phyloP scores from a whole-genome alignment of 2,329 filamentous ascomycete species.

The Phoma herbarum region DNA sequence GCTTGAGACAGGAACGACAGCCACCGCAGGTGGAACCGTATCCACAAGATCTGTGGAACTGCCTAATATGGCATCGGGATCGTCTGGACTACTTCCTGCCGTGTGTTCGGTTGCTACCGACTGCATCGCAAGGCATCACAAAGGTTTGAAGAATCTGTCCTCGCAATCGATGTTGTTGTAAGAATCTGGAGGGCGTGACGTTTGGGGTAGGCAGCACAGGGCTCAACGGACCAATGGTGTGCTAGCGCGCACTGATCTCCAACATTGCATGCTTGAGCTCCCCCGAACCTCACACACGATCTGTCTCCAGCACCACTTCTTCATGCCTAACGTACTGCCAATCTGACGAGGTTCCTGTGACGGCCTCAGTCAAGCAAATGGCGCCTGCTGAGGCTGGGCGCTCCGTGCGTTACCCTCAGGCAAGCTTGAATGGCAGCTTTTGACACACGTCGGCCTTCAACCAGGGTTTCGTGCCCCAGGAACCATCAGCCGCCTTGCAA shows the following conservation, averaged over 20 bases:
- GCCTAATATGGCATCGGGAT: conserved; percentile 26
- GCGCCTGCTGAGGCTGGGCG: conserved; percentile 37
- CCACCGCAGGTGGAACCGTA: conserved; percentile 20
- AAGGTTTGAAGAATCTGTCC: conserved; percentile 42
- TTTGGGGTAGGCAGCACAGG: conserved; percentile 27
- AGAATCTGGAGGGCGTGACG: conserved; percentile 24
- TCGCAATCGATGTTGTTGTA: conserved; percentile 36
- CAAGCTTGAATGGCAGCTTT: conserved; percentile 39
- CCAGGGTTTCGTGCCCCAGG: conserved; percentile 52
- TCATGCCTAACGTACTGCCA: conserved; percentile 45
- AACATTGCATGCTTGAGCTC: conserved; percentile 39
- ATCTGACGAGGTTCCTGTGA: conserved; percentile 34
- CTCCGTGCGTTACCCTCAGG: conserved; percentile 40
- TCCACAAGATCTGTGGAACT: conserved; percentile 22
- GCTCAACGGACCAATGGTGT: conserved; percentile 19
- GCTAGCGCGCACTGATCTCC: conserved; percentile 34
- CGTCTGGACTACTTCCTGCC: conserved; percentile 34
- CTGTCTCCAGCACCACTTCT: conserved; percentile 45
- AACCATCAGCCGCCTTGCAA: conserved; percentile 42
- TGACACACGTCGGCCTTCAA: conserved; percentile 54
- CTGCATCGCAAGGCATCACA: conserved; percentile 45
- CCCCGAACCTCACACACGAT: conserved; percentile 44
- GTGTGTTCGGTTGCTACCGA: conserved; percentile 37
- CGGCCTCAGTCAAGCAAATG: conserved; percentile 39
- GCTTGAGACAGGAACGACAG: conserved; percentile 22